Percentiles rank a stretch among this genome's conserved stretches.
These are phyloP conservation scores for Amanita pseudoporphyria DNA, from an alignment of 768 basidiomycete genomes.

Conservation along the genomic window DNA sequence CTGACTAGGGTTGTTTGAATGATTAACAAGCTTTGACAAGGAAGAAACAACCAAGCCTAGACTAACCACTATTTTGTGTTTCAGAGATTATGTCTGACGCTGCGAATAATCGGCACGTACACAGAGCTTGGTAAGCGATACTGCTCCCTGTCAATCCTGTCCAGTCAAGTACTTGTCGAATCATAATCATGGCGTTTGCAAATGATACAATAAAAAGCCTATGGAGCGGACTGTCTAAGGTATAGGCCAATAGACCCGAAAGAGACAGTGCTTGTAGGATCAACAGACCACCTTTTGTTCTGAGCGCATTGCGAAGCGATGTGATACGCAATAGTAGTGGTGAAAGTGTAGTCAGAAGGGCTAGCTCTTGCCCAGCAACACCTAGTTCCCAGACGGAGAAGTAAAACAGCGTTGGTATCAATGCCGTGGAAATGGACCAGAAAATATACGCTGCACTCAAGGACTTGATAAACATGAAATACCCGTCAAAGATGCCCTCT, in stretches of 20 bases:
- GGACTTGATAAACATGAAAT: slow-evolving; percentile 9
- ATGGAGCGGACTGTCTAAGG: slow-evolving; percentile 37
- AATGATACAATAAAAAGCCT: slow-evolving; percentile 48
- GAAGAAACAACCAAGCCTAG: slow-evolving; percentile 60
- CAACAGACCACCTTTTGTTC: slow-evolving; percentile 38
- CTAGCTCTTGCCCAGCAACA: slow-evolving; percentile 72
- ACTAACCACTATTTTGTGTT: slow-evolving; percentile 38
- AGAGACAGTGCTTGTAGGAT: slow-evolving; percentile 41
- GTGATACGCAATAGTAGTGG: slow-evolving; percentile 49
- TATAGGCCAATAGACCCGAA: slow-evolving; percentile 44
- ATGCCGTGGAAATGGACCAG: slow-evolving; percentile 76
- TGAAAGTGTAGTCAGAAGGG: slow-evolving; percentile 62
- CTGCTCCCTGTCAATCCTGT: slow-evolving; percentile 21
- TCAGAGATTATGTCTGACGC: not conserved
- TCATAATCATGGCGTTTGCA: slow-evolving; percentile 39
- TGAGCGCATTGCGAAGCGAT: slow-evolving; percentile 33
- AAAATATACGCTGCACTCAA: slow-evolving; percentile 58
- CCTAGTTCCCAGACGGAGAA: slow-evolving; percentile 90
- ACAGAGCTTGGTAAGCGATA: slow-evolving; percentile 36
- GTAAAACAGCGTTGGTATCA: slow-evolving; percentile 78
- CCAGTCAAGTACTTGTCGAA: slow-evolving; percentile 49
- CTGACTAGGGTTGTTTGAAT: slow-evolving; percentile 72
- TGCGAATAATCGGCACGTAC: slow-evolving; percentile 23
- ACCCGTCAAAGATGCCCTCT: slow-evolving; percentile 14
- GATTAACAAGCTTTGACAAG: slow-evolving; percentile 66